phyloP scores from a whole-genome alignment of 179 eudicot species.

The Nepenthes alata region DNA sequence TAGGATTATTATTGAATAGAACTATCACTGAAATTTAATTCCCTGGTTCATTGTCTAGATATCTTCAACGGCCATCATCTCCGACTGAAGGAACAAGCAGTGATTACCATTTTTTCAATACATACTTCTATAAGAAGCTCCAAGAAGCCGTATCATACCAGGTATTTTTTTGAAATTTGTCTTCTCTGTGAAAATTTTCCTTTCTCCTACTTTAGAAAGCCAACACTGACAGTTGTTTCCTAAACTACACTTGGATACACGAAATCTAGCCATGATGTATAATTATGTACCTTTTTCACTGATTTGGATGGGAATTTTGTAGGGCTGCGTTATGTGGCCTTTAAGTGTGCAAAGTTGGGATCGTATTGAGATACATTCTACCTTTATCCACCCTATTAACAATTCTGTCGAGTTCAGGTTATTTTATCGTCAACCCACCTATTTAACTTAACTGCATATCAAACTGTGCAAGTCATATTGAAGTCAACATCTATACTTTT shows the following conservation, averaged over 20 bases:
- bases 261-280: too few species aligned
- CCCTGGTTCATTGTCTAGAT: conserved; percentile 30
- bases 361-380: not conserved
- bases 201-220: too few species aligned
- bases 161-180: conserved; percentile 26
- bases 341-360: not conserved
- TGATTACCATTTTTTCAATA: conserved; percentile 70
- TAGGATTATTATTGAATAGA: not conserved
- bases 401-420: too few species aligned
- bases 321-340: not conserved
- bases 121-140: conserved; percentile 85
- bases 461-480: too few species aligned
- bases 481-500: too few species aligned
- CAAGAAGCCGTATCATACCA: conserved; percentile 47
- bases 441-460: too few species aligned
- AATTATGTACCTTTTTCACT: too few species aligned
- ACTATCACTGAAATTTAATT: conserved; percentile 8
- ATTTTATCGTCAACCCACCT: too few species aligned
- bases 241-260: too few species aligned
- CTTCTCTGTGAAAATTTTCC: not conserved
- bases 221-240: too few species aligned
- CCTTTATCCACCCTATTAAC: too few species aligned
- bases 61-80: conserved; percentile 45
- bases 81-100: conserved; percentile 18
- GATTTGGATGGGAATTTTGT: not conserved